Base-by-base conservation (phyloP, 2,329 filamentous ascomycete genomes). In the Penicillium sp. region DNA sequence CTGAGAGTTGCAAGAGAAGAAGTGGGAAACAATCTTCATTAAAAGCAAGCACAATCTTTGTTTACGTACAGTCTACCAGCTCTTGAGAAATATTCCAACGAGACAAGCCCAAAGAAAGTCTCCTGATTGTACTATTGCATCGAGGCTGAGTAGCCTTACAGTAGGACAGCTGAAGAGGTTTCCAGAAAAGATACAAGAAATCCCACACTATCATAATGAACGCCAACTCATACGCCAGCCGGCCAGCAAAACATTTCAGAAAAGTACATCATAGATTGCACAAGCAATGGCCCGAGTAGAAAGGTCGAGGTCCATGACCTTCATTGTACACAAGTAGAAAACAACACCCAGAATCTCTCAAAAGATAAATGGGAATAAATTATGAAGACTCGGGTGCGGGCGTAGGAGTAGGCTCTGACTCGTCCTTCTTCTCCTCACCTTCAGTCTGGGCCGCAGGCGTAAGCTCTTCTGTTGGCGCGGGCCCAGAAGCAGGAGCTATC, bases 301-400 rank as follows among this genome's bases (percentile, higher is more conserved):
- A 15, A 34, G 28, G 17, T 12, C 5, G 34, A 34, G 6, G 47
- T 31, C n/a, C 25, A 37, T 47, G 34, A 22, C 25, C 28, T 52
- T 39, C 49, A 34, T 41, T 48, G 49, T 58, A 58, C 17, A 58
- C 22, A n/a, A 5, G 17, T 17, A 38, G 11, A 10, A 17, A 41
- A 39, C 37, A 28, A 25, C 10, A 52, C 15, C 22, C 20, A 31
- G n/a, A 14, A 31, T 38, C 12, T n/a, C 35, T 39, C 35, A 15
- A 6, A 10, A 28, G n/a, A 52, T 20, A 38, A 28, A 12, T 8
- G 25, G 3, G 14, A 39, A 17, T 3, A 17, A 12, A 41, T 28
- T 55, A 63, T 35, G 49, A 41, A 42, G 53, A 34, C n/a, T 55
- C 49, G 8, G 55, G 11, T 11, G 49, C 56, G 11, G 56, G 52